Conservation (phyloP, 2,329 filamentous ascomycete species). For the Aspergillus sp. region DNA sequence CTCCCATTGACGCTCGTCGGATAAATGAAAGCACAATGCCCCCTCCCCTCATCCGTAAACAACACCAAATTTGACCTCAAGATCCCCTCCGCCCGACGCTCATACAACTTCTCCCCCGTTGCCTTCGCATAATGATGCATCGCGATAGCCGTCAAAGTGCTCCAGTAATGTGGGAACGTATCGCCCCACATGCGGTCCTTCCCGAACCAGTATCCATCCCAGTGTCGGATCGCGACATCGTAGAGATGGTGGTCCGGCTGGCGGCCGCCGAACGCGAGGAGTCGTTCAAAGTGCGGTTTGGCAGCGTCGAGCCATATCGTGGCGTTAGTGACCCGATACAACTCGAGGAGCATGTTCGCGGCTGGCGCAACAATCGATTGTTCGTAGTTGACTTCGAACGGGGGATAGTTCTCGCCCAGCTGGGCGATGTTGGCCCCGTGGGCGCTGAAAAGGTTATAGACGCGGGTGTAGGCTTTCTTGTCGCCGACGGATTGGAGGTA, state of each 20-base stretch:
- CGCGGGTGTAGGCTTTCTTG: too few relatives aligned
- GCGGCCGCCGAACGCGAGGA: not conserved
- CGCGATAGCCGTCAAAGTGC: not conserved
- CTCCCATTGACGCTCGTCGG: not conserved
- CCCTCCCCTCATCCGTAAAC: not conserved
- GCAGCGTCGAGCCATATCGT: not conserved
- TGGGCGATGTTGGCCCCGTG: not conserved
- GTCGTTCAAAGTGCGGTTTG: not conserved
- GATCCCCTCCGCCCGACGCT: too few relatives aligned
- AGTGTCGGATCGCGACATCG: not conserved
- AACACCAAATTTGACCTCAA: not conserved
- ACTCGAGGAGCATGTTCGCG: not conserved
- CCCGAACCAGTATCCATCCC: slow-evolving; percentile 5
- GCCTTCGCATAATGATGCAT: not conserved
- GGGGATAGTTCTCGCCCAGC: not conserved
- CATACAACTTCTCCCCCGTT: not conserved
- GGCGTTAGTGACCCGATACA: not conserved
- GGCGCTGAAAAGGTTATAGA: not conserved
- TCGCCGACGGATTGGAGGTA: not conserved
- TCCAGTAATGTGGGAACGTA: slow-evolving; percentile 5
- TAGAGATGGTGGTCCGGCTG: not conserved
- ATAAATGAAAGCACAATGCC: not conserved
- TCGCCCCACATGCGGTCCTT: slow-evolving; percentile 4
- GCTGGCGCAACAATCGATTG: not conserved
- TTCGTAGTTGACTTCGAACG: not conserved